These are phyloP conservation scores for Acer campestre DNA, from an alignment of 345 rosid species.

Conservation along the genomic window DNA sequence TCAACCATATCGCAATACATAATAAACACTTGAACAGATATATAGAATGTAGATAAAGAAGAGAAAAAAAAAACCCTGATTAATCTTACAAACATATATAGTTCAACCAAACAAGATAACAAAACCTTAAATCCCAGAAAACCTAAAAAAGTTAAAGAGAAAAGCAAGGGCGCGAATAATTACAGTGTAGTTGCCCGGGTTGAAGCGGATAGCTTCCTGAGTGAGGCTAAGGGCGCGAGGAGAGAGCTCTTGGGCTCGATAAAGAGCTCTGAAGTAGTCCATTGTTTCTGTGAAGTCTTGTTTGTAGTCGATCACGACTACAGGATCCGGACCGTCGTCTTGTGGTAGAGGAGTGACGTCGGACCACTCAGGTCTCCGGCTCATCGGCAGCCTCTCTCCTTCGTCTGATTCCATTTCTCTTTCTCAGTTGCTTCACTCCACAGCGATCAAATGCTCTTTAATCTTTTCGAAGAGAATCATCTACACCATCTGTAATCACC, in stretches of 20 bases:
- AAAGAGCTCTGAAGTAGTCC: slow-evolving; percentile 89
- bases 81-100: no score
- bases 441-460: no score
- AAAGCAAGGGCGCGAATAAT: background rate
- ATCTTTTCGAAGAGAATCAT: no score
- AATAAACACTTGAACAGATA: no score
- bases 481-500: no score
- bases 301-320: slow-evolving; percentile 79
- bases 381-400: slow-evolving; percentile 39
- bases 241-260: slow-evolving; percentile 70
- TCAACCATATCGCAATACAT: no score
- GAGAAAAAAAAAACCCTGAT: no score
- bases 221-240: slow-evolving; percentile 76
- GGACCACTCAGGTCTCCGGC: slow-evolving; percentile 68
- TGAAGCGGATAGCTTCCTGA: slow-evolving; percentile 53
- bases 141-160: background rate
- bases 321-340: slow-evolving; percentile 87
- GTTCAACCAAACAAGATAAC: background rate
- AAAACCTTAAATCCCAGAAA: background rate
- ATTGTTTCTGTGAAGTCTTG: slow-evolving; percentile 80
- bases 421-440: background rate
- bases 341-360: slow-evolving; percentile 75
- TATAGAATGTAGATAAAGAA: no score
- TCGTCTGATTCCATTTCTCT: slow-evolving; percentile 36
- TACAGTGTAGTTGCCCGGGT: slow-evolving; percentile 94